Conservation (phyloP, 176 grass and related monocot genomes). For the Aegilops speltoides region DNA sequence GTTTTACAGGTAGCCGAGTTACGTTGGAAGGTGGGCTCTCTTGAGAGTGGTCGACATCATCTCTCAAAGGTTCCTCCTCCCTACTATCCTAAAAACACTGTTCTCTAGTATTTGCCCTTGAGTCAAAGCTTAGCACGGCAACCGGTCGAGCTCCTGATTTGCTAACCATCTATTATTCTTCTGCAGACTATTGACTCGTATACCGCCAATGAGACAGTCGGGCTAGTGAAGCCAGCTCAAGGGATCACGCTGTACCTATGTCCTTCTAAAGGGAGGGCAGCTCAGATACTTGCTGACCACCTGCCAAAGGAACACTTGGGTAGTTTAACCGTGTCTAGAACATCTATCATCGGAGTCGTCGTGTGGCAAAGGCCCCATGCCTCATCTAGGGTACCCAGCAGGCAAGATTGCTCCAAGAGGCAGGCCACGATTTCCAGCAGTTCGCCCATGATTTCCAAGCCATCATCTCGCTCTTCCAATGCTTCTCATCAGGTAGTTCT, state of each 20-base stretch:
- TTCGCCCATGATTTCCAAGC: neutral
- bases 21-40: conserved; percentile 51
- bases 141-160: neutral
- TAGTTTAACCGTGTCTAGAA: conserved; percentile 9
- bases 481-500: conserved; percentile 22
- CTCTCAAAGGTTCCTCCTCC: conserved; percentile 51
- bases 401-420: conserved; percentile 29
- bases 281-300: conserved; percentile 40
- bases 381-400: conserved; percentile 38
- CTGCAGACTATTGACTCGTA: conserved; percentile 66
- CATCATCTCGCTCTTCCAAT: neutral
- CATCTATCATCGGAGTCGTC: conserved; percentile 45
- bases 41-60: conserved; percentile 37
- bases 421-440: conserved; percentile 31
- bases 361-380: conserved; percentile 61
- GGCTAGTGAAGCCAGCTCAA: conserved; percentile 45
- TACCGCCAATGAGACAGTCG: conserved; percentile 57
- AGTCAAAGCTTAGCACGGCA: neutral
- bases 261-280: conserved; percentile 44
- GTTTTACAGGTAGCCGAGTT: conserved; percentile 55
- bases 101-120: neutral
- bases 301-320: conserved; percentile 52
- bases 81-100: neutral
- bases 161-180: neutral
- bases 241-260: conserved; percentile 73